Evolutionary conservation across 2,329 filamentous ascomycete species (phyloP), one percentile per base, ranked within the genome.

Genomic region (Stagonosporopsis vannaccii): DNA sequence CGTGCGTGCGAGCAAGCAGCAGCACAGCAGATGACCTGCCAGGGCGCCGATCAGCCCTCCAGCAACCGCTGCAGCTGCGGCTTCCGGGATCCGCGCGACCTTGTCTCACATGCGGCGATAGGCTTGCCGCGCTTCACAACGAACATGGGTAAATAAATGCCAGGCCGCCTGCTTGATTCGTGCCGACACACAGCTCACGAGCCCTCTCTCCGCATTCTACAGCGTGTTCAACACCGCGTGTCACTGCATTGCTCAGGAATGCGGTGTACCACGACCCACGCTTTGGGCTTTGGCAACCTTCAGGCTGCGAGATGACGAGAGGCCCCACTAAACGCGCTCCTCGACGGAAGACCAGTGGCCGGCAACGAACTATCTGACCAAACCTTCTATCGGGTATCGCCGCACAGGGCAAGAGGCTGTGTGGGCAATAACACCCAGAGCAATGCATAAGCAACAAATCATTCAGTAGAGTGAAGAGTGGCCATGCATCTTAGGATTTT

Each of bases 21-120:
- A 45, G 50, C n/a, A 41, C 52, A 54, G 64, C 66, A 68, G 64
- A 68, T 68, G 66, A 68, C 66, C 62, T 47, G 49, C 45, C 43
- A 47, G 22, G 7, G 11, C 25, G 53, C 47, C 53, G 37, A 56
- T 56, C 53, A 43, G n/a, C 47, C 47, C 39, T 51, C 36, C 53
- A 44, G 7, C 42, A 26, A 11, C 35, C 19, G 32, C 41, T 47
- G n/a, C 43, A 42, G 53, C 46, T 45, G 40, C 45, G 48, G 53
- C 53, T 13, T 32, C 46, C 47, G 42, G 41, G 7, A 42, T 47
- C 47, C 53, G 53, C 44, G 43, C 39, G 20, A 49, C 46, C 45
- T 36, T 36, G 47, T 56, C 53, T 51, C 25, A 47, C 28, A 26
- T 13, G 48, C 42, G 47, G 48, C 36, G 47, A 51, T 43, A 56